Percentiles rank a stretch among this genome's conserved stretches.
phyloP scores from a whole-genome alignment of 1,139 yeast genomes.

The Geotrichum australiense region DNA sequence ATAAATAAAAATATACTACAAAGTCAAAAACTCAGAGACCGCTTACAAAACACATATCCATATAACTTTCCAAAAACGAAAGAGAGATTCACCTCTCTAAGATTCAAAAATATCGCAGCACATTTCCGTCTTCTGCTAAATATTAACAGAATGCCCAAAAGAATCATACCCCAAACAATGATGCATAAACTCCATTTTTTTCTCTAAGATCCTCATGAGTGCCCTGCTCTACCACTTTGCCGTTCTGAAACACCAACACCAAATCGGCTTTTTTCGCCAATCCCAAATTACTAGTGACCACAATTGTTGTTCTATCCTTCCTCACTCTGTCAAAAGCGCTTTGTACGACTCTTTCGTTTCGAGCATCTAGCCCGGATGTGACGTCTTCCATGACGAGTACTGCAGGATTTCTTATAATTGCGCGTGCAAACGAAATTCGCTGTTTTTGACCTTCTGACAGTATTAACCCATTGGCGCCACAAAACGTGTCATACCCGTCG shows the following conservation, averaged over 20 bases:
- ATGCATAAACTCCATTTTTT: constrained; percentile 34
- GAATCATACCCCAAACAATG: too few species aligned
- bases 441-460: constrained; percentile 85
- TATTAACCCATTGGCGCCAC: constrained; percentile 77
- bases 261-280: constrained; percentile 91
- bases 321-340: constrained; percentile 50
- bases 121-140: too few species aligned
- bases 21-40: too few species aligned
- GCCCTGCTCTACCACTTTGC: constrained; percentile 70
- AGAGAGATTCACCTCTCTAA: too few species aligned
- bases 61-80: too few species aligned
- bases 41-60: too few species aligned
- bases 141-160: too few species aligned
- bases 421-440: constrained; percentile 70
- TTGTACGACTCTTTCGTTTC: constrained; percentile 75
- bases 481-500: constrained; percentile 69
- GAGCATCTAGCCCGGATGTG: constrained; percentile 72
- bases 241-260: constrained; percentile 68
- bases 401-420: constrained; percentile 61
- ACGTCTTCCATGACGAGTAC: constrained; percentile 70
- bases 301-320: constrained; percentile 74
- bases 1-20: too few species aligned
- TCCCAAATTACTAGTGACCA: constrained; percentile 84
- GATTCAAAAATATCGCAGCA: too few species aligned
- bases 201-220: constrained; percentile 37